phyloP scores from a whole-genome alignment of 2,329 filamentous ascomycete genomes.

The Penicillium sp. region DNA sequence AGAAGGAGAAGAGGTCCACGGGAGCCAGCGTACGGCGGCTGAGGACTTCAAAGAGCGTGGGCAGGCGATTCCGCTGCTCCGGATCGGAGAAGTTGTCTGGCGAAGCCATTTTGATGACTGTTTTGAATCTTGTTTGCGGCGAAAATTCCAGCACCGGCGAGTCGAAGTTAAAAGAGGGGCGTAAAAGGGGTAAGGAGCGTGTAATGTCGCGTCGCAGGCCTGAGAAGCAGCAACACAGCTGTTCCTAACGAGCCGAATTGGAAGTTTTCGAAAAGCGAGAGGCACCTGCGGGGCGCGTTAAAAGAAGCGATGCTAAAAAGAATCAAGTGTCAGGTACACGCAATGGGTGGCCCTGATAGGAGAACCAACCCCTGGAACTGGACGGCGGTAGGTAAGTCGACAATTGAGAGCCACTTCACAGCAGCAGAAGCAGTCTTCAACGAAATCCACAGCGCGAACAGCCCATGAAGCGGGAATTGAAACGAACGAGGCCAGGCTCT shows the following conservation, averaged over 20 bases:
- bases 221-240: not conserved
- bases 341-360: constrained; percentile 9
- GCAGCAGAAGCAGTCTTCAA: constrained; percentile 11
- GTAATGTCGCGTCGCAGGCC: constrained; percentile 10
- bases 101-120: constrained; percentile 28
- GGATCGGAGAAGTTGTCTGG: constrained; percentile 34
- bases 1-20: constrained; percentile 97
- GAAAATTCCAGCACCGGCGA: constrained; percentile 17
- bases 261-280: constrained; percentile 6
- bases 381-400: not conserved
- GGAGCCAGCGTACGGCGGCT: constrained; percentile 91
- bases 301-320: constrained; percentile 10
- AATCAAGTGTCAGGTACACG: constrained; percentile 12
- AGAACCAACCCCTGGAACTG: constrained; percentile 10
- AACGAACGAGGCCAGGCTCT: constrained; percentile 16
- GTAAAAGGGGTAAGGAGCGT: constrained; percentile 22
- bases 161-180: constrained; percentile 16
- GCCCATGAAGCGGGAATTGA: constrained; percentile 7
- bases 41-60: constrained; percentile 92
- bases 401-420: constrained; percentile 9
- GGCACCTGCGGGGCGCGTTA: constrained; percentile 3
- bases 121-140: constrained; percentile 4
- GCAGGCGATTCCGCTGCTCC: constrained; percentile 72
- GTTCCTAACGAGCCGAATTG: not conserved
- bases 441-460: constrained; percentile 7